Percentiles rank a stretch among this genome's conserved stretches.
These are phyloP conservation scores for Trichopus zeylanicus DNA, from an alignment of 116 monocot species.

Conservation along the genomic window DNA sequence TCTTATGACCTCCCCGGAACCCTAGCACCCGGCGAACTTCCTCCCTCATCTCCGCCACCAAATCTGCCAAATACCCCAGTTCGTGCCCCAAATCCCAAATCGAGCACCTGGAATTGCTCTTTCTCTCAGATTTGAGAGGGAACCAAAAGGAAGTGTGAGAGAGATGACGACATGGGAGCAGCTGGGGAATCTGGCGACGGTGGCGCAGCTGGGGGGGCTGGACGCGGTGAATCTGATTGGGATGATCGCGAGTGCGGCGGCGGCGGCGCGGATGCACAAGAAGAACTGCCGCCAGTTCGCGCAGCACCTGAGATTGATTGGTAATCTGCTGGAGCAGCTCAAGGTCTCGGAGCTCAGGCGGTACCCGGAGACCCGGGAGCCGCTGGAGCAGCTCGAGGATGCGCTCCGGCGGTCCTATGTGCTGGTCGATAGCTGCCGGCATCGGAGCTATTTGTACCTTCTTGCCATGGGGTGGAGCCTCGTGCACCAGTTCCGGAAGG, in stretches of 20 bases:
- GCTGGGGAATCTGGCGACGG: slow-evolving; percentile 49
- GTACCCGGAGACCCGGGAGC: slow-evolving; percentile 91
- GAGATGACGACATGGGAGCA: slow-evolving; percentile 65
- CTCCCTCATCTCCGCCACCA: too few relatives aligned
- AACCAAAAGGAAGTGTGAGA: neutral
- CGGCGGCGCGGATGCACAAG: slow-evolving; percentile 77
- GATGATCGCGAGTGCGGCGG: slow-evolving; percentile 66
- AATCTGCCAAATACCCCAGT: too few relatives aligned
- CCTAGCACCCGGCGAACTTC: too few relatives aligned
- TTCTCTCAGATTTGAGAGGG: neutral
- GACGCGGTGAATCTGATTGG: slow-evolving; percentile 66
- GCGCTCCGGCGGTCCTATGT: slow-evolving; percentile 58
- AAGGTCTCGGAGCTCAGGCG: slow-evolving; percentile 83
- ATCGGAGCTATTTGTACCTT: slow-evolving; percentile 64
- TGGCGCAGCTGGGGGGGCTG: slow-evolving; percentile 73
- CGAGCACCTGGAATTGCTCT: neutral
- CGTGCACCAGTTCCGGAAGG: slow-evolving; percentile 58
- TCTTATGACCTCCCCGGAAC: too few relatives aligned
- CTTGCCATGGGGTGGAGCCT: slow-evolving; percentile 77
- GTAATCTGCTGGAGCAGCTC: slow-evolving; percentile 81
- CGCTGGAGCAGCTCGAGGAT: slow-evolving; percentile 90
- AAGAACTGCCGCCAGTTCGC: slow-evolving; percentile 79
- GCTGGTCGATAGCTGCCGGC: slow-evolving; percentile 62
- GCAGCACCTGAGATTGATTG: slow-evolving; percentile 86
- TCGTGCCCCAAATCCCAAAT: neutral